A percentile compares a stretch with the other conserved stretches of the same genome.
Conservation (phyloP, 345 rosid genomes). For the Boechera divaricarpa region DNA sequence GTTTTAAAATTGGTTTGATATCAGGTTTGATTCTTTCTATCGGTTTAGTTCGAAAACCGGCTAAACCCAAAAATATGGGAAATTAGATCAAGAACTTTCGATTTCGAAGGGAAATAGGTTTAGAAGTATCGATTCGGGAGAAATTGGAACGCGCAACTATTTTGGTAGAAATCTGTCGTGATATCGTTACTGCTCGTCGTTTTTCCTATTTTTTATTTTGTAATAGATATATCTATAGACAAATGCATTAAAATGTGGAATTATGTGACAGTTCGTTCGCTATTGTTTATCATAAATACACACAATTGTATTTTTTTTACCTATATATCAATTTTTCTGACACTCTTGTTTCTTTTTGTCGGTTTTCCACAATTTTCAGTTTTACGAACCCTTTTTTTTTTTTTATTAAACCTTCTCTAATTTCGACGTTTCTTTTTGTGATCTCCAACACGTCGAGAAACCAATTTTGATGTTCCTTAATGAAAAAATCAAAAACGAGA, state of each 20-base stretch:
- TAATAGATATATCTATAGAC: background rate
- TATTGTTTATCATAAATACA: constrained; percentile 25
- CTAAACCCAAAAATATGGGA: too few species aligned
- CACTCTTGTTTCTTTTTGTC: constrained; percentile 45
- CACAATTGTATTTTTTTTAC: constrained; percentile 30
- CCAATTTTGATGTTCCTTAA: constrained; percentile 35
- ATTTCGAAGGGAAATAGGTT: too few species aligned
- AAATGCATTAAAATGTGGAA: constrained; percentile 6
- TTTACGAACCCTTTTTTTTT: background rate
- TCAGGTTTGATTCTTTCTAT: too few species aligned
- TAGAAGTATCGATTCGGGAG: too few species aligned
- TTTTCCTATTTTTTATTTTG: too few species aligned
- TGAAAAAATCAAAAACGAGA: background rate
- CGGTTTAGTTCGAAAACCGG: too few species aligned
- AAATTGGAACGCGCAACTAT: too few species aligned
- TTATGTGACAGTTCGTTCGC: constrained; percentile 1
- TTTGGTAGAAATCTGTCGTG: accelerated
- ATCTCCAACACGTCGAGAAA: constrained; percentile 41
- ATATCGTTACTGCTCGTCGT: too few species aligned
- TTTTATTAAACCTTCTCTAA: constrained; percentile 25
- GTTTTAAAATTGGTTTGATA: too few species aligned
- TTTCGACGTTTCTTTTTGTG: constrained; percentile 47
- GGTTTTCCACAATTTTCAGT: constrained; percentile 19
- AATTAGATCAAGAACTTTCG: too few species aligned
- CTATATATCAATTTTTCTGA: constrained; percentile 39